Evolutionary conservation across 2,329 filamentous ascomycete species (phyloP).

Genomic region (Chaetomiaceae sp.): DNA sequence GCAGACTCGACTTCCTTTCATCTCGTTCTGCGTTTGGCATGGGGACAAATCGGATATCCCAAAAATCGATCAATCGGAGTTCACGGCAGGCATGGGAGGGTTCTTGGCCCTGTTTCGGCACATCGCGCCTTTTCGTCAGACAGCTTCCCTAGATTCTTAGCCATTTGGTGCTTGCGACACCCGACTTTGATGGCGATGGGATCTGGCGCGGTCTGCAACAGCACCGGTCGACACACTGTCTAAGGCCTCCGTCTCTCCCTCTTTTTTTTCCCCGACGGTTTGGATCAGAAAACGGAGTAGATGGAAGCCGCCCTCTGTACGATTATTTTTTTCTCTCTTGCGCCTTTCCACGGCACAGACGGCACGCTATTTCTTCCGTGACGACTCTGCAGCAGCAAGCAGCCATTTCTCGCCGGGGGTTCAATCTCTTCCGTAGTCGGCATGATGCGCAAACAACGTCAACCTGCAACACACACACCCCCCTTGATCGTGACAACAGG

Average conservation of each 20-base stretch:
- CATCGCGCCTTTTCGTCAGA: conserved; percentile 20
- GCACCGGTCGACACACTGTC: conserved; percentile 26
- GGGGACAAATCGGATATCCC: conserved; percentile 27
- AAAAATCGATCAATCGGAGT: conserved; percentile 28
- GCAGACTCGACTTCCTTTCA: conserved; percentile 21
- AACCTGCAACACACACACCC: conserved; percentile 8
- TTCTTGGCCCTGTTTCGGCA: conserved; percentile 24
- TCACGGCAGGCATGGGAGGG: conserved; percentile 25
- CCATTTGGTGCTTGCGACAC: conserved; percentile 24
- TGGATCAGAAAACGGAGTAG: conserved; percentile 24
- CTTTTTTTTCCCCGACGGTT: conserved; percentile 13
- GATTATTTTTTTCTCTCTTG: conserved; percentile 21
- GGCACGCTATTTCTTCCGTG: conserved; percentile 12
- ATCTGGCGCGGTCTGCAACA: conserved; percentile 24
- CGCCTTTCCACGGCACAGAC: conserved; percentile 14
- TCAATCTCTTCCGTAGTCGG: conserved; percentile 16
- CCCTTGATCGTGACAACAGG: conserved; percentile 15
- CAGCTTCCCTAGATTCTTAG: conserved; percentile 22
- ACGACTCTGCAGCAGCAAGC: conserved; percentile 13
- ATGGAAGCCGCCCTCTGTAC: conserved; percentile 26
- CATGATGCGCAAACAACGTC: conserved; percentile 16
- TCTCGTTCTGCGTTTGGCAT: conserved; percentile 22
- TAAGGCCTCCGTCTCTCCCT: conserved; percentile 19
- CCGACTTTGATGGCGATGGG: conserved; percentile 22
- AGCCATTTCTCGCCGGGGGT: conserved; percentile 6